Conservation (phyloP, 768 basidiomycete species). For the Boletellus ananiceps region DNA sequence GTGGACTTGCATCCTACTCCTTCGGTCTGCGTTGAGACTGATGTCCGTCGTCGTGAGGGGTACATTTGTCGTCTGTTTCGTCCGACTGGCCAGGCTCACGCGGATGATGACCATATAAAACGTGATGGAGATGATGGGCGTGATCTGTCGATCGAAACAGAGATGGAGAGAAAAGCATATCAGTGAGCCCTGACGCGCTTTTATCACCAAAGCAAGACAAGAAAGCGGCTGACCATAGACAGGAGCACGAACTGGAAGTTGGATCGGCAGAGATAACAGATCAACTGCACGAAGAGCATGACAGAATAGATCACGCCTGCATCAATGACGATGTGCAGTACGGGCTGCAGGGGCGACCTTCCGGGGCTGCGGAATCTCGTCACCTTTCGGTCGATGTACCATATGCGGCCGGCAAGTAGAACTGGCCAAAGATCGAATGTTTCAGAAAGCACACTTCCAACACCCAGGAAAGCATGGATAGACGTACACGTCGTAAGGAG, state of each 20-base stretch:
- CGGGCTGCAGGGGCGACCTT: conserved; percentile 9
- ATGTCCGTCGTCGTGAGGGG: neutral
- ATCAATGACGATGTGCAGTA: conserved; percentile 34
- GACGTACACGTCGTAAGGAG: conserved; percentile 28
- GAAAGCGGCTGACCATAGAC: conserved; percentile 28
- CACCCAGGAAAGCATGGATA: neutral
- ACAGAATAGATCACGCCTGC: conserved; percentile 36
- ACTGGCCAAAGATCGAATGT: conserved; percentile 6
- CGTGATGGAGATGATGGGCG: conserved; percentile 39
- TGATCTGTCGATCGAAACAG: conserved; percentile 22
- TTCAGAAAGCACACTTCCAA: neutral
- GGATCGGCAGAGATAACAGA: conserved; percentile 25
- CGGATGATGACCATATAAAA: conserved; percentile 43
- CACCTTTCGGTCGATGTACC: conserved; percentile 23
- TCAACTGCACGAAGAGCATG: conserved; percentile 31
- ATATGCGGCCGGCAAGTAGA: conserved; percentile 29
- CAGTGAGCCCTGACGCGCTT: neutral
- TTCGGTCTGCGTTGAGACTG: neutral
- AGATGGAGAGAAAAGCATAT: neutral
- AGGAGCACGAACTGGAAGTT: conserved; percentile 34
- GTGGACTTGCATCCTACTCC: conserved; percentile 6
- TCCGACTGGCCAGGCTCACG: conserved; percentile 20
- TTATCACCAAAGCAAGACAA: neutral
- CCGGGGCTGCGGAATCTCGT: conserved; percentile 10
- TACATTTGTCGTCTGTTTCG: neutral